Evolutionary conservation across 1,284 basidiomycete species (phyloP), one percentile per base, ranked within the genome.

Genomic region (Sparassis latifolia): DNA sequence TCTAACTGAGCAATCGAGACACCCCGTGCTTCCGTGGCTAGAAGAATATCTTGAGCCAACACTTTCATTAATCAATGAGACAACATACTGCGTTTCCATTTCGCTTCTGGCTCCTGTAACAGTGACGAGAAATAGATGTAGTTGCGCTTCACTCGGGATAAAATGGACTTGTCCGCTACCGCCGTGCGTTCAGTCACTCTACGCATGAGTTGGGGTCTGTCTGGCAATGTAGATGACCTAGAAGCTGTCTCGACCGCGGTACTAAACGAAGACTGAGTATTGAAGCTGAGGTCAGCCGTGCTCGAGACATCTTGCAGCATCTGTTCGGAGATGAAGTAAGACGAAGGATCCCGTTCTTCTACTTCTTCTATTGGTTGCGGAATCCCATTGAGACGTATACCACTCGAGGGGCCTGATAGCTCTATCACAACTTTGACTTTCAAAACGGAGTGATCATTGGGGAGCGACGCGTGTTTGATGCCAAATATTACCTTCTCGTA

Each of bases 71-170:
- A 42, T 45, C 48, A 50, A 32, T 42, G 53, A 58, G 43, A 30
- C 45, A 33, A 49, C 35, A 60, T 67, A 89, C 86, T 89, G 62
- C 82, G 73, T 65, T 84, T 87, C 97, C 97, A 99, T 68, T 99
- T 99, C 2, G 93, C 93, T 66, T 98, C 95, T 0, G 97, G 97
- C 64, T 99, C 97, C 68, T 99, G 97, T 40, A 99, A 71, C 27
- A 99, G 74, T 0, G 95, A 97, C 1, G 95, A 96, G 66, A 99
- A 99, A 68, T 99, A 96, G 53, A 98, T 97, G 66, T 99, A 99
- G 66, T 92, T 97, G 53, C 96, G 79, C 62, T 87, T 82, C 32
- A 98, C 89, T 52, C 94, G 76, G 10, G 89, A 84, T 7, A 90
- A 68, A 41, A 97, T 87, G 3, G 84, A 80, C 64, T 91, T 90